Conservation (phyloP, 441 rosid species). For the Erodium texanum region DNA sequence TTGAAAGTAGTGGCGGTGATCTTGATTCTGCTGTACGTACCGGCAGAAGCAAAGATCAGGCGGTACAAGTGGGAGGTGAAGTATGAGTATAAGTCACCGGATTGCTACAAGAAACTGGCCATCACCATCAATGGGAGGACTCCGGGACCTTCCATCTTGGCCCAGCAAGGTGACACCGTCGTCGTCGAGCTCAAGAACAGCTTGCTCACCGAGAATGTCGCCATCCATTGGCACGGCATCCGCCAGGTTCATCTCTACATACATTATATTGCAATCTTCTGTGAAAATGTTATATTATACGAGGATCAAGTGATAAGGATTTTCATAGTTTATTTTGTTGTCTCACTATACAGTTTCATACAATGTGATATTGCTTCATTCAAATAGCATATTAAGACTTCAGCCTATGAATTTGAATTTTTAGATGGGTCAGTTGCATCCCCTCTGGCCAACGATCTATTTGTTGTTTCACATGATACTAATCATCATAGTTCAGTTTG, state of each 20-base stretch:
- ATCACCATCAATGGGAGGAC: constrained; percentile 44
- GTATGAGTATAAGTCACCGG: constrained; percentile 56
- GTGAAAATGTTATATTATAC: too few relatives aligned
- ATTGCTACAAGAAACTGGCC: constrained; percentile 45
- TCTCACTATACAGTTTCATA: too few relatives aligned
- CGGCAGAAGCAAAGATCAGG: constrained; percentile 34
- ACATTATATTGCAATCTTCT: too few relatives aligned
- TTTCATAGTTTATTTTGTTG: too few relatives aligned
- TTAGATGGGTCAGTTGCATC: too few relatives aligned
- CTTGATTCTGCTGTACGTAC: constrained; percentile 9
- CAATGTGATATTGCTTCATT: too few relatives aligned
- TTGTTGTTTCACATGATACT: too few relatives aligned
- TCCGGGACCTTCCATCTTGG: constrained; percentile 61
- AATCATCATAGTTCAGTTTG: too few relatives aligned
- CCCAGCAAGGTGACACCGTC: constrained; percentile 52
- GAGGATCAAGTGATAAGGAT: too few relatives aligned
- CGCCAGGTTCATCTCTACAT: constrained; percentile 35
- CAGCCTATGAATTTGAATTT: too few relatives aligned
- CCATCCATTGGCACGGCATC: constrained; percentile 87
- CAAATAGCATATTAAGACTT: too few relatives aligned
- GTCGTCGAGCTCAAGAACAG: constrained; percentile 57
- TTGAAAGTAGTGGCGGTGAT: constrained; percentile 1
- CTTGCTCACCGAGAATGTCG: constrained; percentile 48
- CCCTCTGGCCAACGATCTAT: too few relatives aligned
- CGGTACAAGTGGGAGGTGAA: constrained; percentile 58